Conservation (phyloP, 192 early-diverging fungal species). For the Backusella mclennaniae region DNA sequence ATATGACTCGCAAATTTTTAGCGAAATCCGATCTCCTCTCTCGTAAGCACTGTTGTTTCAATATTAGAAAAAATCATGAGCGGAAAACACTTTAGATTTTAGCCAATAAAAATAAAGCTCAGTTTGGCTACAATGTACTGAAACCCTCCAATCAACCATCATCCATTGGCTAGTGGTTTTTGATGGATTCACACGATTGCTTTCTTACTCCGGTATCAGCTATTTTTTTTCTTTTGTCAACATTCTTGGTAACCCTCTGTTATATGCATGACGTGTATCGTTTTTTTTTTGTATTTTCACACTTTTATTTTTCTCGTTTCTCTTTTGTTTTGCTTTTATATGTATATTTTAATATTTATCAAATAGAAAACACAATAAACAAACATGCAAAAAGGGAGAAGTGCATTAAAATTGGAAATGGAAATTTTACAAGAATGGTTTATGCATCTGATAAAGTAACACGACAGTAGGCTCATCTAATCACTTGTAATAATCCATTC, state of each 20-base stretch:
- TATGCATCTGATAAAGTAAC: not conserved
- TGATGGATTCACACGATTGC: slow-evolving; percentile 8
- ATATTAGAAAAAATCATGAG: slow-evolving; percentile 5
- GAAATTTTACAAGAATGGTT: not conserved
- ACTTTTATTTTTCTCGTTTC: not conserved
- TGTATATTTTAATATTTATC: not conserved
- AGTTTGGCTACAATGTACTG: not conserved
- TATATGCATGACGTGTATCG: not conserved
- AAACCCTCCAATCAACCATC: slow-evolving; percentile 7
- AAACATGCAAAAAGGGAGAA: not conserved
- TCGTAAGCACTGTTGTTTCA: slow-evolving; percentile 4
- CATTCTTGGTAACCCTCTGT: not conserved
- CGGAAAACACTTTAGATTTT: not conserved
- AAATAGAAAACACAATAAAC: not conserved
- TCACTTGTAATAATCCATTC: not conserved
- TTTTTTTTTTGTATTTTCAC: not conserved
- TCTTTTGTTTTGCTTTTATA: not conserved
- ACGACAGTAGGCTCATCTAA: not conserved
- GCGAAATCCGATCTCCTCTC: slow-evolving; percentile 6
- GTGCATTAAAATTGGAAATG: not conserved
- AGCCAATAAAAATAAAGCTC: not conserved
- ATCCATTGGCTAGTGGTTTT: not conserved
- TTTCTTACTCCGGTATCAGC: not conserved
- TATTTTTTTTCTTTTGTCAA: no score
- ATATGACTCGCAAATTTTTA: slow-evolving; percentile 9